phyloP scores from a whole-genome alignment of 371 early-diverging fungal genomes.

The Rhizomucor pusillus region DNA sequence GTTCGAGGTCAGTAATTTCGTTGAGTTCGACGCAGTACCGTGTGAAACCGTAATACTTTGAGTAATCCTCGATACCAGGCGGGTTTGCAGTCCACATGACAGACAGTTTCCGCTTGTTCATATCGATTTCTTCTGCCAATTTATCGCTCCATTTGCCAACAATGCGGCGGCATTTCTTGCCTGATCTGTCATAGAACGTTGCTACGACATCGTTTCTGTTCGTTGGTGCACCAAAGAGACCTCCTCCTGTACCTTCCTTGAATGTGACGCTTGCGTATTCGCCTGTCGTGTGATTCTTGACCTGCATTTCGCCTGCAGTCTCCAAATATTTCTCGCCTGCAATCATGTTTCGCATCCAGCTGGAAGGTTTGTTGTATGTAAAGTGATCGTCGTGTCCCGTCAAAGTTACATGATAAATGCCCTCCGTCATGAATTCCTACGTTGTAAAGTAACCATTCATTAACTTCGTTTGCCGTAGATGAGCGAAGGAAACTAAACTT shows the following conservation, averaged over 20 bases:
- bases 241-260: slow-evolving; percentile 59
- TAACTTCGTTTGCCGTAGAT: not conserved
- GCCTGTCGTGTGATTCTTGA: slow-evolving; percentile 71
- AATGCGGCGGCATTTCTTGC: slow-evolving; percentile 45
- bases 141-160: slow-evolving; percentile 65
- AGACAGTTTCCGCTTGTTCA: slow-evolving; percentile 53
- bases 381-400: slow-evolving; percentile 67
- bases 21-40: slow-evolving; percentile 83
- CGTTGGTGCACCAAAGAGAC: slow-evolving; percentile 56
- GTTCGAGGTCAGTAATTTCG: slow-evolving; percentile 64
- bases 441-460: not conserved
- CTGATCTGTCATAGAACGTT: slow-evolving; percentile 46
- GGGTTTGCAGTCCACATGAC: slow-evolving; percentile 80
- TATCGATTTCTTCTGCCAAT: slow-evolving; percentile 48
- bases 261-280: slow-evolving; percentile 61
- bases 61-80: slow-evolving; percentile 62
- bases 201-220: slow-evolving; percentile 69
- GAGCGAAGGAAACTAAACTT: not conserved
- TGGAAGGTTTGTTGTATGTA: slow-evolving; percentile 76
- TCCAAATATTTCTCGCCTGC: slow-evolving; percentile 77
- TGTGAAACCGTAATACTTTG: slow-evolving; percentile 86
- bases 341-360: slow-evolving; percentile 82
- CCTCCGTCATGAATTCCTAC: slow-evolving; percentile 68
- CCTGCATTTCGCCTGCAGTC: slow-evolving; percentile 73
- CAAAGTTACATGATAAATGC: slow-evolving; percentile 69